Percentiles rank a stretch among this genome's conserved stretches.
Evolutionary conservation across 306 rosid species (phyloP).

Genomic region (Castanospermum australe): DNA sequence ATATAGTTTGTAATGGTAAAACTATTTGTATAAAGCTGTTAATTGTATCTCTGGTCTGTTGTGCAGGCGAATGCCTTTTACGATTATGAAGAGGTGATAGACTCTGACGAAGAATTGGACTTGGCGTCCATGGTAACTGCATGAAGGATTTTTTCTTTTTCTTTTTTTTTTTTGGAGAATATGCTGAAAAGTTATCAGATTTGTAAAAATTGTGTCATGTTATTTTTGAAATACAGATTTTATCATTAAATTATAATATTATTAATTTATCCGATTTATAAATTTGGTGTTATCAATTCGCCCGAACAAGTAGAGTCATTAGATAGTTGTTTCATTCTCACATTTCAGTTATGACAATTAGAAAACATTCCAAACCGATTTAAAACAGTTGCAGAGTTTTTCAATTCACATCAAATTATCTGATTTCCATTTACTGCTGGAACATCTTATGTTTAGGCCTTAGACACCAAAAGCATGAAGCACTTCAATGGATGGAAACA

Average conservation of each 20-base stretch:
- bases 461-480: too few species aligned
- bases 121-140: conserved; percentile 75
- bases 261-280: background rate
- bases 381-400: background rate
- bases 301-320: background rate
- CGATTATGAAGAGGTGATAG: conserved; percentile 68
- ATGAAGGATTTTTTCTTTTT: conserved; percentile 27
- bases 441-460: too few species aligned
- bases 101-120: conserved; percentile 87
- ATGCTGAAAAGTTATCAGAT: background rate
- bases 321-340: background rate
- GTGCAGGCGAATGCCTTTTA: conserved; percentile 70
- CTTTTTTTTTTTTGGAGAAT: too few species aligned
- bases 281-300: conserved; percentile 8
- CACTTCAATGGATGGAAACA: too few species aligned
- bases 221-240: conserved; percentile 23
- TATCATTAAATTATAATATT: conserved; percentile 1
- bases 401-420: background rate
- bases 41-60: conserved; percentile 11
- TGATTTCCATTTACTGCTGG: background rate
- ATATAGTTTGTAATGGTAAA: background rate
- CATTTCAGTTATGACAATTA: background rate
- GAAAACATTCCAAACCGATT: background rate
- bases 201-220: conserved; percentile 13
- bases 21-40: background rate